A percentile compares a stretch with the other conserved stretches of the same genome.
Evolutionary conservation across 2,329 filamentous ascomycete genomes (phyloP).

Genomic region (Alternaria triticina): DNA sequence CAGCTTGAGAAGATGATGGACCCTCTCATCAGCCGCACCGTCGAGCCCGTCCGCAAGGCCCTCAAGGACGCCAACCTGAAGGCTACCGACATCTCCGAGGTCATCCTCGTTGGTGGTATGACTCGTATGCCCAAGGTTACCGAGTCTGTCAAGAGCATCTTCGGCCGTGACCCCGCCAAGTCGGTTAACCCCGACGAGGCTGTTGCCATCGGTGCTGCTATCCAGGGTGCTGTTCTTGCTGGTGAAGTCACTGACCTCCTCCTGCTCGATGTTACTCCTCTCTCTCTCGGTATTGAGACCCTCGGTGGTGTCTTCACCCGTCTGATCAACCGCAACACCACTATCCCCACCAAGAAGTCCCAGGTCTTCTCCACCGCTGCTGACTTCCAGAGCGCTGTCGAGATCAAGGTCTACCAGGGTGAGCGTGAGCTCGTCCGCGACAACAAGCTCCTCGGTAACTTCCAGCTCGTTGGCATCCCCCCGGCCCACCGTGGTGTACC

Average conservation of each 20-base stretch:
- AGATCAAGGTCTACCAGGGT: slow-evolving; percentile 99
- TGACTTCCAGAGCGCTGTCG: slow-evolving; percentile 97
- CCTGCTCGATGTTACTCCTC: slow-evolving; percentile 91
- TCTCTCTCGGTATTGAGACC: slow-evolving; percentile 98
- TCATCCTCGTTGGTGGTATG: slow-evolving; percentile 98
- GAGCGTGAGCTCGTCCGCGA: slow-evolving; percentile 98
- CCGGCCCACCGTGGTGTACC: slow-evolving; percentile 95
- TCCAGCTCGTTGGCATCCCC: slow-evolving; percentile 97
- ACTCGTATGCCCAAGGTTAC: slow-evolving; percentile 99
- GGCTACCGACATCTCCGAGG: slow-evolving; percentile 94
- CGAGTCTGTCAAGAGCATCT: slow-evolving; percentile 95
- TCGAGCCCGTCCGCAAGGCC: slow-evolving; percentile 94
- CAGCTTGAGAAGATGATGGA: slow-evolving; percentile 95
- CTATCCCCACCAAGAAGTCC: slow-evolving; percentile 99
- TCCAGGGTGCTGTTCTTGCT: slow-evolving; percentile 94
- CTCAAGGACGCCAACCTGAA: slow-evolving; percentile 92
- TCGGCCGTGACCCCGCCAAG: slow-evolving; percentile 95
- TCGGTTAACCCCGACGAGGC: slow-evolving; percentile 99
- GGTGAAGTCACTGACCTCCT: slow-evolving; percentile 97
- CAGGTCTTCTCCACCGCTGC: slow-evolving; percentile 97
- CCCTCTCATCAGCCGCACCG: slow-evolving; percentile 82
- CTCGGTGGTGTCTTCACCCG: slow-evolving; percentile 97
- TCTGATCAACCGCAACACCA: slow-evolving; percentile 98
- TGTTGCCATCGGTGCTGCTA: slow-evolving; percentile 95
- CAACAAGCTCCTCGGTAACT: slow-evolving; percentile 99